phyloP scores from a whole-genome alignment of 495 filamentous ascomycete species.

The Neurospora discreta region DNA sequence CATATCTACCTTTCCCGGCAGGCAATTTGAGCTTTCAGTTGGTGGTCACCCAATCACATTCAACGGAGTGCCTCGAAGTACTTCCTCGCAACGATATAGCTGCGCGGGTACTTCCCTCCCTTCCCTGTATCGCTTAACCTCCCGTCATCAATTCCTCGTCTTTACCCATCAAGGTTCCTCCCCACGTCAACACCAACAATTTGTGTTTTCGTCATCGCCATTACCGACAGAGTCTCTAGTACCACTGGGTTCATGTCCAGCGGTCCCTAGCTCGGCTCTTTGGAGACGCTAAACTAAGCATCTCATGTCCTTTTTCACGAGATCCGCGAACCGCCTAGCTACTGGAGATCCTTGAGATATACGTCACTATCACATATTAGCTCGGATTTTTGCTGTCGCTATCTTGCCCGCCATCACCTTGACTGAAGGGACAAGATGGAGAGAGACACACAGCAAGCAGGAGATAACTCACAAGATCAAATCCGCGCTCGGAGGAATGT shows the following conservation, averaged over 20 bases:
- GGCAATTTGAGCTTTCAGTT: not conserved
- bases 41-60: not conserved
- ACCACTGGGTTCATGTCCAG: not conserved
- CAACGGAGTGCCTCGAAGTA: not conserved
- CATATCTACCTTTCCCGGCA: not conserved
- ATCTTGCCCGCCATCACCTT: conserved; percentile 1
- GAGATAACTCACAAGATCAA: conserved; percentile 41
- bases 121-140: not conserved
- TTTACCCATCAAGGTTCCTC: not conserved
- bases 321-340: not conserved
- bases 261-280: not conserved
- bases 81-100: not conserved
- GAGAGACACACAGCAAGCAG: not conserved
- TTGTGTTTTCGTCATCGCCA: not conserved
- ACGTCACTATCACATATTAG: conserved; percentile 32
- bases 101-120: not conserved
- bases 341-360: conserved; percentile 33
- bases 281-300: not conserved
- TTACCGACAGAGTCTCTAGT: not conserved
- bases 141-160: not conserved
- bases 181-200: not conserved
- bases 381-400: not conserved
- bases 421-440: not conserved
- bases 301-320: not conserved
- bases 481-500: conserved; percentile 46